Evolutionary conservation across 2,329 filamentous ascomycete species (phyloP).

Genomic region (Diplodia intermedia): DNA sequence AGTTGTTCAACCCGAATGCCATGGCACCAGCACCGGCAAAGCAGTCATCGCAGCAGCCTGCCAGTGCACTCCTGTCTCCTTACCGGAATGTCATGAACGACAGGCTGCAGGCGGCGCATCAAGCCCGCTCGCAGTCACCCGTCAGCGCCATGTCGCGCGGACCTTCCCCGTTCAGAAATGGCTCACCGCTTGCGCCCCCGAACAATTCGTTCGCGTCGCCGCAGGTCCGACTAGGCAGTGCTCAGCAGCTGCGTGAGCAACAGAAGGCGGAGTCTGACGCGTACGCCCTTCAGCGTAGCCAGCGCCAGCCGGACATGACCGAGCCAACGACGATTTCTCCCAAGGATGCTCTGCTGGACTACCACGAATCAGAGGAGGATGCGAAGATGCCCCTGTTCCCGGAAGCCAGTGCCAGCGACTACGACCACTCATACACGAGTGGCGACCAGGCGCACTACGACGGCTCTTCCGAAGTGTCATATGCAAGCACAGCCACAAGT

Average conservation of each 20-base stretch:
- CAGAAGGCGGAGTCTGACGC: conserved; percentile 67
- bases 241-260: conserved; percentile 67
- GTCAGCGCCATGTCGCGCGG: conserved; percentile 63
- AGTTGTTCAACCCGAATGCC: conserved; percentile 79
- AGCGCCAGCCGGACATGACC: conserved; percentile 50
- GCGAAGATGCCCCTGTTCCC: conserved; percentile 77
- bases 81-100: conserved; percentile 72
- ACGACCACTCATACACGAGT: conserved; percentile 54
- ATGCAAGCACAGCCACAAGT: conserved; percentile 52
- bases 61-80: conserved; percentile 58
- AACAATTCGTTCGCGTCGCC: conserved; percentile 51
- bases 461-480: conserved; percentile 50
- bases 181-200: conserved; percentile 59
- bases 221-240: conserved; percentile 50
- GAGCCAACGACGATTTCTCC: conserved; percentile 87
- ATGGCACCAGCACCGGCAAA: conserved; percentile 59
- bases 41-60: conserved; percentile 53
- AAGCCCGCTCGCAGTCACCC: conserved; percentile 66
- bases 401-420: conserved; percentile 62
- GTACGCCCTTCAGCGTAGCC: conserved; percentile 51
- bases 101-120: conserved; percentile 79
- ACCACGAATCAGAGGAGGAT: conserved; percentile 75
- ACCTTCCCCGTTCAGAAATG: conserved; percentile 81
- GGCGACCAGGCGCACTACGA: conserved; percentile 49
- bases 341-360: conserved; percentile 88